Base-by-base conservation (phyloP, 805 yeast species). In the Ogataea corticis region DNA sequence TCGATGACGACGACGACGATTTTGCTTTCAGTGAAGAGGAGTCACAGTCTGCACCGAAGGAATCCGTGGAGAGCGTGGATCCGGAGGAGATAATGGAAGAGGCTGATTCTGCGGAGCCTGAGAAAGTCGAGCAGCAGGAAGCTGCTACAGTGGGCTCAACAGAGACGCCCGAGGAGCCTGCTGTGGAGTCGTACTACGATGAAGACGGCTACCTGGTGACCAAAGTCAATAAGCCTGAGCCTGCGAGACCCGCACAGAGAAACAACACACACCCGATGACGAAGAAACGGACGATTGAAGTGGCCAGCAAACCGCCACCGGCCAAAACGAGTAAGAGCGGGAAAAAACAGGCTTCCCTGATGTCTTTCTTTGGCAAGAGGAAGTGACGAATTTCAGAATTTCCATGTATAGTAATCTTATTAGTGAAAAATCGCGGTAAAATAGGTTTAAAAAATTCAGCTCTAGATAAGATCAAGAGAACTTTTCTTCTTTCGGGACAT, bases 351-450 rank as follows among this genome's bases (percentile, higher is more conserved):
- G 49, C 58, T 4, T 57, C 61, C 4, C 45, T 65, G 36, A 63
- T 65, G 69, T 52, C 62, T 5, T 65, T 63, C 42, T 65, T 65
- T 39, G 63, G 65, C n/a, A 59, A 59, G 42, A 58, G 56, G 37
- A 47, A 47, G 32, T 37, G 32, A 37, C n/a, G 42, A 44, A 9
- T 21, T 43, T 33, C 15, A 23, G 25, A 9, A 21, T 21, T 15
- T 33, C 14, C 14, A n/a, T 28, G 31, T 31, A 25, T 12, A 41
- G 16, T 17, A 37, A 37, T 28, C 7, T 15, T n/a, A 11, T 7
- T 25, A 10, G 19, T 30, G 31, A 29, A 35, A 37, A 37, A 27
- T 37, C 40, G 40, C 40, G 40, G 40, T 30, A 29, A 30, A 17
- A 17, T 12, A 19, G 32, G 16, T 15, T 10, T 19, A 36, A 21